Conservation (phyloP, 2,329 filamentous ascomycete genomes). For the Rhytidhysteron rufulum region DNA sequence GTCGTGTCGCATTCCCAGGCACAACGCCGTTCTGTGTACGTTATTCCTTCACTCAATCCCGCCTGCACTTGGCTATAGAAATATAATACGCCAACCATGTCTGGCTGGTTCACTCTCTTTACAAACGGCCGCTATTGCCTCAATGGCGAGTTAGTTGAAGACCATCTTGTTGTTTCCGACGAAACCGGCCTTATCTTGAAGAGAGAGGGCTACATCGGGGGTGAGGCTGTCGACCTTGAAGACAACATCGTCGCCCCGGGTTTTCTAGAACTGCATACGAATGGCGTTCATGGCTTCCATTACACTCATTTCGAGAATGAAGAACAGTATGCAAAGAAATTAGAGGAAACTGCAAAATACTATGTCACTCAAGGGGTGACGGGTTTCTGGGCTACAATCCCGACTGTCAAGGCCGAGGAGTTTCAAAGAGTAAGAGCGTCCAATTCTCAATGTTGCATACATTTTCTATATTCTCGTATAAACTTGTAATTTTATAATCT, state of each 20-base stretch:
- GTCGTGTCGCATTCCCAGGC: too few relatives aligned
- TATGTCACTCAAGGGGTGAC: constrained; percentile 51
- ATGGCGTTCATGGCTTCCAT: constrained; percentile 52
- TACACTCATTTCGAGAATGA: constrained; percentile 49
- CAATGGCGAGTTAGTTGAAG: constrained; percentile 40
- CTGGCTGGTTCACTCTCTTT: constrained; percentile 44
- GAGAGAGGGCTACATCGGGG: constrained; percentile 41
- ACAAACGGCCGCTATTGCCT: constrained; percentile 45
- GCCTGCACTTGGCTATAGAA: too few relatives aligned
- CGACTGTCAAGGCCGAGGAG: constrained; percentile 45
- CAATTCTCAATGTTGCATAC: too few relatives aligned
- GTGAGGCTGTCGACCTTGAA: constrained; percentile 46
- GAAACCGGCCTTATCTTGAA: constrained; percentile 42
- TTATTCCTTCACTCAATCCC: too few relatives aligned
- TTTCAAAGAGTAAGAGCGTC: constrained; percentile 42
- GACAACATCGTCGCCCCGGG: constrained; percentile 52
- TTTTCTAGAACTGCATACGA: constrained; percentile 55
- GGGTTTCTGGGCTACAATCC: constrained; percentile 52
- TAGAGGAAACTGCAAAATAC: constrained; percentile 46
- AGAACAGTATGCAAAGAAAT: constrained; percentile 39
- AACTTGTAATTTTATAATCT: too few relatives aligned
- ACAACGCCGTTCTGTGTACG: too few relatives aligned
- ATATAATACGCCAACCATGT: constrained; percentile 22
- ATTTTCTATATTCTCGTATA: too few relatives aligned
- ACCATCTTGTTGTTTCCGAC: constrained; percentile 44